Base-by-base conservation (phyloP, 2,329 filamentous ascomycete species). In the Alternaria arbusti region DNA sequence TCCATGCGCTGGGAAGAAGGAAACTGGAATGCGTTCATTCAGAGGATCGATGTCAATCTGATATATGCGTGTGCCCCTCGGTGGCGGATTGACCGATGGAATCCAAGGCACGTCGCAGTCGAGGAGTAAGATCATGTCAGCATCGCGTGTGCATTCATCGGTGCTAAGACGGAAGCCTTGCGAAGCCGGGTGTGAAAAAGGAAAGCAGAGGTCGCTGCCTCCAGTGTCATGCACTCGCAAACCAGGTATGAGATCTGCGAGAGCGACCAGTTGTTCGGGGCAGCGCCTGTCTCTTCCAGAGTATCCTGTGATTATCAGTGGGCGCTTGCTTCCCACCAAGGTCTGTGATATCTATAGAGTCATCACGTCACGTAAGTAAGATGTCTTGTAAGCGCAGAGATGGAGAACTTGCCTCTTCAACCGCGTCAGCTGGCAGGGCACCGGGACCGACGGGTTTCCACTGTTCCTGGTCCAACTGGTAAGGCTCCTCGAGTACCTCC, bases 101-200 rank as follows among this genome's bases (percentile, higher is more conserved):
- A n/a, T 36, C 32, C 32, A 36, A 36, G 32, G 32, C 15, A 36
- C 32, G 32, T 36, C 32, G 32, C 32, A 36, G 15, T 36, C 32
- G 32, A 36, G 32, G 32, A 36, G 32, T 36, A 36, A 36, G 32
- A 36, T 36, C 32, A 36, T 36, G 15, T 36, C 32, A 10, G 32
- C 8, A 36, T 36, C 32, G 32, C 32, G 32, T 36, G 32, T 36
- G 32, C 32, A 36, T 36, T 36, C 32, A 36, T 11, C 65, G 54
- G 25, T 73, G 69, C 22, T 61, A 7, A 69, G 57, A 11, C 61
- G 54, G 46, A 67, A 65, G 5, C 67, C 65, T 54, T 64, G 25
- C 12, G 55, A 67, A 10, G 70, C 70, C 4, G 65, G 68, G 54
- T 74, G 71, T 15, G 66, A 51, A 20, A 47, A 64, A 4, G 32